These are phyloP conservation scores for Hygrocybe punicea DNA, from an alignment of 768 basidiomycete genomes.

Conservation along the genomic window DNA sequence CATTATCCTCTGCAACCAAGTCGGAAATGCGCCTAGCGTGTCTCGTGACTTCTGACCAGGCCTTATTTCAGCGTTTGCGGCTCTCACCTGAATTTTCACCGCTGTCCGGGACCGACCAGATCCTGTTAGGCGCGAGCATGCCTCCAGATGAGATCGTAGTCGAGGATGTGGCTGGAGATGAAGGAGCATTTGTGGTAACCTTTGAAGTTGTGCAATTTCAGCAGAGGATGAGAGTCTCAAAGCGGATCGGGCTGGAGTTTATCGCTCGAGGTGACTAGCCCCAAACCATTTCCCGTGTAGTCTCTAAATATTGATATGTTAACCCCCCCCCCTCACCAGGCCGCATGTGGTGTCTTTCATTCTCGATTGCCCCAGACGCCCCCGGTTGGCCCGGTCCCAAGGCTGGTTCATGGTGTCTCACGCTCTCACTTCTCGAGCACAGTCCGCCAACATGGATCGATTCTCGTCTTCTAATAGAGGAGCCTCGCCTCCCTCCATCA, in stretches of 20 bases:
- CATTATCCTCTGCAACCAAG: constrained; percentile 41
- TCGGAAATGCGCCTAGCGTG: constrained; percentile 68
- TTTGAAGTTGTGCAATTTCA: constrained; percentile 59
- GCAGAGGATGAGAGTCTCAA: constrained; percentile 65
- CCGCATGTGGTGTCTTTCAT: constrained; percentile 55
- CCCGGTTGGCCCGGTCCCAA: constrained; percentile 13
- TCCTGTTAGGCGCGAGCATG: constrained; percentile 43
- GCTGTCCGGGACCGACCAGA: constrained; percentile 52
- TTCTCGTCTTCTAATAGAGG: constrained; percentile 46
- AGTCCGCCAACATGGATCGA: constrained; percentile 60
- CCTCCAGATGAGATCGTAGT: constrained; percentile 55
- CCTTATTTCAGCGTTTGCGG: constrained; percentile 56
- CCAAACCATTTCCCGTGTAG: background rate
- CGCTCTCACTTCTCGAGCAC: constrained; percentile 50
- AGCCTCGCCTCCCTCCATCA: constrained; percentile 18
- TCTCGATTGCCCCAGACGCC: constrained; percentile 31
- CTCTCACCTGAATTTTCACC: constrained; percentile 51
- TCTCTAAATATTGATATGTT: background rate
- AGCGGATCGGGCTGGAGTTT: constrained; percentile 56
- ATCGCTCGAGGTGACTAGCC: constrained; percentile 51
- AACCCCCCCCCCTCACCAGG: constrained; percentile 32
- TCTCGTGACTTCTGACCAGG: constrained; percentile 57
- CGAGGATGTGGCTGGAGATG: constrained; percentile 47
- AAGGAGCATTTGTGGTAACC: constrained; percentile 52
- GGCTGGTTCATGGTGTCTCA: constrained; percentile 47